A percentile compares a stretch with the other conserved stretches of the same genome.
These are phyloP conservation scores for Trichoderma sp. DNA, from an alignment of 2,329 filamentous ascomycete genomes.

Conservation along the genomic window DNA sequence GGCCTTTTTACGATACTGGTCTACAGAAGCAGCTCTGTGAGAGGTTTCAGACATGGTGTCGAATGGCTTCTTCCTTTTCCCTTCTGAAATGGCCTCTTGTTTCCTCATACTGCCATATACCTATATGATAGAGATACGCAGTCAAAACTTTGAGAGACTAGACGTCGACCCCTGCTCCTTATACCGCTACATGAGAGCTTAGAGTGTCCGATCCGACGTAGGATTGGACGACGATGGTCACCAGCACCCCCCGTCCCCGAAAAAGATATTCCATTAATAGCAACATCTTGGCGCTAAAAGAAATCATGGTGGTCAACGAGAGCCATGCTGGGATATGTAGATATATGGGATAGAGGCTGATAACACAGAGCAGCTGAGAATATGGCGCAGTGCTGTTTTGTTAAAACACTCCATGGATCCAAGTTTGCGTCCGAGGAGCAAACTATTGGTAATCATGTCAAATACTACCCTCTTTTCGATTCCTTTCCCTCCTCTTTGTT, in stretches of 20 bases:
- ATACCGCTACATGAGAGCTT: neutral
- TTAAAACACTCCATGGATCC: neutral
- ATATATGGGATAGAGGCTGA: neutral
- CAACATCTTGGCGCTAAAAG: neutral
- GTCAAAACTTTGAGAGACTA: neutral
- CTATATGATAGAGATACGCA: neutral
- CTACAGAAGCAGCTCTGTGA: neutral
- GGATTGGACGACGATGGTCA: neutral
- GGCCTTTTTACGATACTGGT: neutral
- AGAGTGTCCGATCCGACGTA: neutral
- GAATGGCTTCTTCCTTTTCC: neutral
- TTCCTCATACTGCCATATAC: neutral
- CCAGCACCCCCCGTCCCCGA: neutral
- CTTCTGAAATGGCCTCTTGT: neutral
- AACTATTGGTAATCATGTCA: constrained; percentile 13
- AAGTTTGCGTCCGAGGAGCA: neutral
- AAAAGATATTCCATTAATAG: neutral
- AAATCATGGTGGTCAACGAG: neutral
- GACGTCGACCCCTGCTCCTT: neutral
- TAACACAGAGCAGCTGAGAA: neutral
- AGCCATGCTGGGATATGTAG: neutral
- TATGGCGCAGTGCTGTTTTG: neutral
- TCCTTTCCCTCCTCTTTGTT: neutral
- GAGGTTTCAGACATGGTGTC: neutral
- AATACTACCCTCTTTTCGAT: neutral